A percentile compares a stretch with the other conserved stretches of the same genome.
Conservation (phyloP, 805 yeast genomes). For the Starmerella sp. region DNA sequence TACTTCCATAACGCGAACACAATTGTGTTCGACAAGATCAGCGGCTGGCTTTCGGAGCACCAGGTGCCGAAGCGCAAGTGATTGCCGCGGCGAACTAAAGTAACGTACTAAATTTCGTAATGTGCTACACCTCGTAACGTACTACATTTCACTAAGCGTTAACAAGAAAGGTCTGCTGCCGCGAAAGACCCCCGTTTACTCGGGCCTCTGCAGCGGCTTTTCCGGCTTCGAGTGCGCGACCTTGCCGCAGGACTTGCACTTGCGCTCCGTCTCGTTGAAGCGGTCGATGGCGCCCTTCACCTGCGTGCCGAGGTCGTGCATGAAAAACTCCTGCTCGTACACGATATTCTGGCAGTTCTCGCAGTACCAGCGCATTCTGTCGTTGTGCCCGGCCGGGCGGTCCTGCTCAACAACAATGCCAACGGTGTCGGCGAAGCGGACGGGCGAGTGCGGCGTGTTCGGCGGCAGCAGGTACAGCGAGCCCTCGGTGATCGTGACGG, state of each 20-base stretch:
- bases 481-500: conserved; percentile 67
- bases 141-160: not conserved
- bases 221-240: conserved; percentile 22
- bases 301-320: conserved; percentile 78
- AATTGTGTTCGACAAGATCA: conserved; percentile 60
- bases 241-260: conserved; percentile 66
- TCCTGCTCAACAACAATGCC: conserved; percentile 91
- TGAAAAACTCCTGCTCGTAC: conserved; percentile 59
- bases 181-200: conserved; percentile 1
- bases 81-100: too few relatives aligned
- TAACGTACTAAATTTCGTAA: too few relatives aligned
- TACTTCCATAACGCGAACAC: conserved; percentile 65
- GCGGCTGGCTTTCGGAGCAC: conserved; percentile 47
- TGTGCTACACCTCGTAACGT: not conserved
- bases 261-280: conserved; percentile 54
- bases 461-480: conserved; percentile 81
- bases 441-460: conserved; percentile 82
- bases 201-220: conserved; percentile 17
- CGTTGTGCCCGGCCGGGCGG: conserved; percentile 60
- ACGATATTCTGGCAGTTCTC: conserved; percentile 52
- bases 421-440: conserved; percentile 70
- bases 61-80: conserved; percentile 6
- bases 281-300: conserved; percentile 68
- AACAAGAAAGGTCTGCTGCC: not conserved
- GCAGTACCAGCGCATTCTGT: conserved; percentile 83